Conservation (phyloP, 805 yeast genomes). For the Candida tallmaniae region DNA sequence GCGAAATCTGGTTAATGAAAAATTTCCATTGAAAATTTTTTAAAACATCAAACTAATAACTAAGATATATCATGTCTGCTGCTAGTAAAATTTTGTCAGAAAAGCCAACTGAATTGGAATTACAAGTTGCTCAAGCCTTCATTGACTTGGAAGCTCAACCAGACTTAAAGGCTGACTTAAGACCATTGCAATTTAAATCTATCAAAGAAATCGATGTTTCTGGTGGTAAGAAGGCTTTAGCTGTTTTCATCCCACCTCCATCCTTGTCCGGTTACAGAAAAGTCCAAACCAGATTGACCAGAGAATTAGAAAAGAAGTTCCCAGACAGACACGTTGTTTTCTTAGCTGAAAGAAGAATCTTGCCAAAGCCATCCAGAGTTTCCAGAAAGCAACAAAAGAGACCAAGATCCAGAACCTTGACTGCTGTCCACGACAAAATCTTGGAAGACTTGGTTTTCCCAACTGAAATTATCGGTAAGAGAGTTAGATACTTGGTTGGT, state of each 20-base stretch:
- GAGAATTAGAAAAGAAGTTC: conserved; percentile 99
- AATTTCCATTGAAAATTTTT: background rate
- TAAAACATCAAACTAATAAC: background rate
- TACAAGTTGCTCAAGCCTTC: conserved; percentile 99
- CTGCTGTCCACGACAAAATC: conserved; percentile 97
- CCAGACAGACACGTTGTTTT: conserved; percentile 99
- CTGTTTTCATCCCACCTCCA: conserved; percentile 97
- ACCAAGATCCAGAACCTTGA: conserved; percentile 99
- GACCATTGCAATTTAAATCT: conserved; percentile 98
- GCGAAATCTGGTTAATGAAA: background rate
- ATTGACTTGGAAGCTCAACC: conserved; percentile 94
- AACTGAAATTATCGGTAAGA: conserved; percentile 98
- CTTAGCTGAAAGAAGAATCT: conserved; percentile 99
- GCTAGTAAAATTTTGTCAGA: conserved; percentile 91
- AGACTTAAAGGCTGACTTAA: conserved; percentile 95
- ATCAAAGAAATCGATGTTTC: conserved; percentile 96
- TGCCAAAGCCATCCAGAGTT: conserved; percentile 97
- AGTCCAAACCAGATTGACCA: conserved; percentile 95
- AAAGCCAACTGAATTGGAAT: conserved; percentile 97
- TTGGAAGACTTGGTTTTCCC: conserved; percentile 99
- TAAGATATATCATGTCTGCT: conserved; percentile 75
- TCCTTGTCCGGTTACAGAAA: conserved; percentile 88
- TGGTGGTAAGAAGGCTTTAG: conserved; percentile 98
- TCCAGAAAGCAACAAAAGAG: conserved; percentile 95
- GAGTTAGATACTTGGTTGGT: conserved; percentile 98